Conservation (phyloP, 805 yeast genomes). For the Ogataea parapolymorpha region DNA sequence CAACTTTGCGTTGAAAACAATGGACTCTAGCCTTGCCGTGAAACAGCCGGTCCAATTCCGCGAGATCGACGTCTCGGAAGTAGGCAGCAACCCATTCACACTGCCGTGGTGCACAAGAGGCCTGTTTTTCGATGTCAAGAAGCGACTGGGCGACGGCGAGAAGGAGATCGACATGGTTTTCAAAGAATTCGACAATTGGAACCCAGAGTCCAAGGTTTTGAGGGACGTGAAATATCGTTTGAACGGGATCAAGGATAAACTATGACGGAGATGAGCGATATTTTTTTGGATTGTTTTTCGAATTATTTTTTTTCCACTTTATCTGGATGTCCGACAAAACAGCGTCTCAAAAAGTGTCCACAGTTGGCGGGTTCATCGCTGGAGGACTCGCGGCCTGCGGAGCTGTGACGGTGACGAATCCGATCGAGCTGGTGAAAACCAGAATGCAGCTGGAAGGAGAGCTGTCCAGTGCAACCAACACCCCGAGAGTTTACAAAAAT, state of each 20-base stretch:
- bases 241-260: slow-evolving; percentile 34
- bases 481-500: slow-evolving; percentile 63
- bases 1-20: slow-evolving; percentile 71
- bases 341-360: slow-evolving; percentile 58
- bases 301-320: neutral
- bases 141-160: slow-evolving; percentile 39
- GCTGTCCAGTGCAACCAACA: slow-evolving; percentile 50
- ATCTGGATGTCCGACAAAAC: slow-evolving; percentile 28
- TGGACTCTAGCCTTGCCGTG: slow-evolving; percentile 29
- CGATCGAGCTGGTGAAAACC: slow-evolving; percentile 91
- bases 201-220: slow-evolving; percentile 75
- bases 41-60: slow-evolving; percentile 28
- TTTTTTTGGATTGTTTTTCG: neutral
- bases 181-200: slow-evolving; percentile 78
- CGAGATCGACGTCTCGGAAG: slow-evolving; percentile 57
- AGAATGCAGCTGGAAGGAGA: slow-evolving; percentile 98
- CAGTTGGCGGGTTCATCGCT: slow-evolving; percentile 78
- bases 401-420: slow-evolving; percentile 95
- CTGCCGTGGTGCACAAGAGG: slow-evolving; percentile 95
- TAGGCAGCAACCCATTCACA: slow-evolving; percentile 77
- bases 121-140: slow-evolving; percentile 52
- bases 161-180: slow-evolving; percentile 59
- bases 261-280: slow-evolving; percentile 12
- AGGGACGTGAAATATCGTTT: slow-evolving; percentile 73
- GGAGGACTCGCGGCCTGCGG: slow-evolving; percentile 97